phyloP scores from a whole-genome alignment of 345 rosid species.

The Sisymbrium altissimum region DNA sequence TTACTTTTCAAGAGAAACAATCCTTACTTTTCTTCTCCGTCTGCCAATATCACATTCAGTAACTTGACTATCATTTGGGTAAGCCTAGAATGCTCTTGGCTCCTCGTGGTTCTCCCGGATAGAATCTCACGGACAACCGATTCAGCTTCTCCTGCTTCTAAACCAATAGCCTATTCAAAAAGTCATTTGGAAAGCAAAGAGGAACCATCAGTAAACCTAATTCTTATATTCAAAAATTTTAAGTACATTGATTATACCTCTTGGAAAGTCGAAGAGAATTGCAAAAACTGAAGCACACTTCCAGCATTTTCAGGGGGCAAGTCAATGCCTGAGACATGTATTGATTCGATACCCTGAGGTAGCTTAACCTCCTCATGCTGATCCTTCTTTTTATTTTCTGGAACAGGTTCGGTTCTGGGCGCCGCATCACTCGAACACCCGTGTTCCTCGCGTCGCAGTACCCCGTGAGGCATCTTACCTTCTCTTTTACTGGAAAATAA shows the following conservation, averaged over 20 bases:
- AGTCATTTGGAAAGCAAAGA: conserved; percentile 8
- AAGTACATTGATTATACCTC: conserved; percentile 42
- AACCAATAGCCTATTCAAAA: conserved; percentile 49
- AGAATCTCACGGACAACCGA: conserved; percentile 59
- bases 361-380: conserved; percentile 34
- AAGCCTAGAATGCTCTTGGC: conserved; percentile 44
- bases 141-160: conserved; percentile 75
- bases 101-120: conserved; percentile 45
- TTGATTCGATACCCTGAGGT: conserved; percentile 52
- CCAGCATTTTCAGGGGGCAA: conserved; percentile 60
- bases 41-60: conserved; percentile 48
- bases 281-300: conserved; percentile 67
- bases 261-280: conserved; percentile 78
- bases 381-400: conserved; percentile 29
- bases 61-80: conserved; percentile 58
- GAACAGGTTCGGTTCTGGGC: neutral
- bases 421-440: no score
- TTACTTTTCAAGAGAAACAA: neutral
- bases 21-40: conserved; percentile 55
- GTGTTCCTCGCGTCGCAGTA: no score
- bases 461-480: neutral
- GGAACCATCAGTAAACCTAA: neutral
- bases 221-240: neutral
- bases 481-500: neutral
- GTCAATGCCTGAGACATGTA: conserved; percentile 54